Evolutionary conservation across 768 basidiomycete species (phyloP).

Genomic region (Mycena albidolilacea): DNA sequence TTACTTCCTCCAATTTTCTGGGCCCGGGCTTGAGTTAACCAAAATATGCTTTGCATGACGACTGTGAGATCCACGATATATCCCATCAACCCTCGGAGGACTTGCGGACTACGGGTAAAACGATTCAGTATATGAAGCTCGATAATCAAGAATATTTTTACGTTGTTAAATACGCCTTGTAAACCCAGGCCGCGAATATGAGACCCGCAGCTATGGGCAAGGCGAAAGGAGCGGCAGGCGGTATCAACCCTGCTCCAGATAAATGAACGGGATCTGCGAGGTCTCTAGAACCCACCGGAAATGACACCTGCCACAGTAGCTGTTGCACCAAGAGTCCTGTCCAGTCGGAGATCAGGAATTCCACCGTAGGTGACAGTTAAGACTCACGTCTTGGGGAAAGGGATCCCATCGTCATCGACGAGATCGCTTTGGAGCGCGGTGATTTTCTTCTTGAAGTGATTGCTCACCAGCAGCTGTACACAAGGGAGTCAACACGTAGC

Average conservation of each 20-base stretch:
- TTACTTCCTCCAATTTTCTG: neutral
- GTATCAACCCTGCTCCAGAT: neutral
- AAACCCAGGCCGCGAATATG: slow-evolving; percentile 9
- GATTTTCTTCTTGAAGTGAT: slow-evolving; percentile 11
- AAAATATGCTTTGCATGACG: slow-evolving; percentile 43
- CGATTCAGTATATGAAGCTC: neutral
- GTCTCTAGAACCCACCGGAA: neutral
- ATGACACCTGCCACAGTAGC: neutral
- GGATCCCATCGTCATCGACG: neutral
- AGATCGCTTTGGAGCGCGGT: slow-evolving; percentile 12
- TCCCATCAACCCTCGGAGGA: slow-evolving; percentile 40
- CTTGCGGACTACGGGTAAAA: neutral
- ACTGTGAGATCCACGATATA: slow-evolving; percentile 47
- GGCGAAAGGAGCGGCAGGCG: slow-evolving; percentile 9
- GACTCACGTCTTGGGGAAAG: slow-evolving; percentile 11
- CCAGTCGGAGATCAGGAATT: neutral
- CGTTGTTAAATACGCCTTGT: slow-evolving; percentile 9
- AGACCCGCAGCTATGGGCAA: slow-evolving; percentile 9
- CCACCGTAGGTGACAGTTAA: neutral
- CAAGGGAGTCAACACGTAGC: no score
- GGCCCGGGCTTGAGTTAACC: slow-evolving; percentile 15
- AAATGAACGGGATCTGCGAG: neutral
- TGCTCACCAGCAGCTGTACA: slow-evolving; percentile 1
- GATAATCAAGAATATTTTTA: neutral
- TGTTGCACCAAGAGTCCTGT: neutral